A percentile compares a stretch with the other conserved stretches of the same genome.
phyloP scores from a whole-genome alignment of 805 yeast genomes.

The Candida sphagnicola region DNA sequence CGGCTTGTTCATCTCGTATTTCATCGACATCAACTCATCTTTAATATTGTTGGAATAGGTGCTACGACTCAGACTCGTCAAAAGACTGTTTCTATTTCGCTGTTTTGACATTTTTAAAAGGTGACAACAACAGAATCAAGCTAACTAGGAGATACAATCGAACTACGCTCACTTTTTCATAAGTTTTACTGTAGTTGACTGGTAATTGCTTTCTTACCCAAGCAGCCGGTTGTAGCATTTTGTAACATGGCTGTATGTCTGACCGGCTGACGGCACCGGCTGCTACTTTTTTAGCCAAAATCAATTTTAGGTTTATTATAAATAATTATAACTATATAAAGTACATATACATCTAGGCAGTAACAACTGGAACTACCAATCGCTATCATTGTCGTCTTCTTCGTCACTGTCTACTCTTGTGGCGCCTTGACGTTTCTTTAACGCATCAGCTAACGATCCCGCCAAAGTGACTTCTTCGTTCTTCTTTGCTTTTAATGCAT shows the following conservation, averaged over 20 bases:
- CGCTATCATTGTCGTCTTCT: conserved; percentile 66
- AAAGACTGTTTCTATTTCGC: conserved; percentile 24
- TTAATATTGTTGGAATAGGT: conserved; percentile 16
- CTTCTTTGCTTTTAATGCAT: conserved; percentile 61
- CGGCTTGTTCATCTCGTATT: conserved; percentile 35
- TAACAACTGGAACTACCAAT: conserved; percentile 19
- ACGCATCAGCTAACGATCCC: conserved; percentile 86
- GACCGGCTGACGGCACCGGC: too few species aligned
- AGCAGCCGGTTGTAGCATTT: too few species aligned
- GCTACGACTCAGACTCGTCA: conserved; percentile 19
- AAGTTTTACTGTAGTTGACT: too few species aligned
- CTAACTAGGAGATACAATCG: neutral
- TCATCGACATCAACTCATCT: conserved; percentile 33
- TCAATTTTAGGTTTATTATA: too few species aligned
- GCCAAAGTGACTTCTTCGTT: conserved; percentile 61
- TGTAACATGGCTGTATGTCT: too few species aligned
- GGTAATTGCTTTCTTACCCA: too few species aligned
- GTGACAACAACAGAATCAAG: neutral
- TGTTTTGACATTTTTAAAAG: conserved; percentile 20
- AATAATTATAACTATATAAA: too few species aligned
- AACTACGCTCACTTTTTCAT: too few species aligned
- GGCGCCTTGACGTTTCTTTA: conserved; percentile 66
- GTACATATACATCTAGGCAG: too few species aligned
- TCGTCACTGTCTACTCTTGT: conserved; percentile 68
- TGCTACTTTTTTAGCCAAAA: too few species aligned